phyloP scores from a whole-genome alignment of 176 grass and related monocot genomes.

The Paspalum vaginatum region DNA sequence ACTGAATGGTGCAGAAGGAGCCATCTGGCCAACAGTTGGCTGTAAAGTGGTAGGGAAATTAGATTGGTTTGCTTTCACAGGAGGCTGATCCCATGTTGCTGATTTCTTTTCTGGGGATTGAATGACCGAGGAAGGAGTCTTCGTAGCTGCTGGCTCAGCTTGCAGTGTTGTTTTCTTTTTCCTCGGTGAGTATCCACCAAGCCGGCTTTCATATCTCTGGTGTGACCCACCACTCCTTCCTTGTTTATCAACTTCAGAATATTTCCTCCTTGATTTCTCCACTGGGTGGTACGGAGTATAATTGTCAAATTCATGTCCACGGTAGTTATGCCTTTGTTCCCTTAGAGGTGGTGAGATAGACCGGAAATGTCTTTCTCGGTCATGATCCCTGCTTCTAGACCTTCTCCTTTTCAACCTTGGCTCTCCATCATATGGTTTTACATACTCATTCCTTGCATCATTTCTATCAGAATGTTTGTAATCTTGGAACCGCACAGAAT shows the following conservation, averaged over 20 bases:
- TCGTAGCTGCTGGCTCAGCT: conserved; percentile 42
- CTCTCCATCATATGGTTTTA: conserved; percentile 52
- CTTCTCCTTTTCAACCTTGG: conserved; percentile 80
- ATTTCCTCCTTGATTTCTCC: conserved; percentile 66
- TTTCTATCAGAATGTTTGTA: conserved; percentile 55
- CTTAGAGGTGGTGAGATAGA: conserved; percentile 64
- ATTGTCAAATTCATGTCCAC: conserved; percentile 43
- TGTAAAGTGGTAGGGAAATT: conserved; percentile 51
- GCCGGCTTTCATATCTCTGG: conserved; percentile 59
- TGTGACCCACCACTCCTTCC: conserved; percentile 52
- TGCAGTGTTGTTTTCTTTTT: conserved; percentile 66
- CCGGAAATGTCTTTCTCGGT: conserved; percentile 50
- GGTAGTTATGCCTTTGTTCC: conserved; percentile 53
- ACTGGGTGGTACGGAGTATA: conserved; percentile 36
- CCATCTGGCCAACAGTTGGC: conserved; percentile 42
- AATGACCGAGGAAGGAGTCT: conserved; percentile 35
- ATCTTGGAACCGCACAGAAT: conserved; percentile 46
- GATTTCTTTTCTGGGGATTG: conserved; percentile 68
- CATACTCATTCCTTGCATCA: conserved; percentile 58
- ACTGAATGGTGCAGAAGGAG: conserved; percentile 45
- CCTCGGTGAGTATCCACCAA: conserved; percentile 93
- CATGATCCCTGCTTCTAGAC: conserved; percentile 66
- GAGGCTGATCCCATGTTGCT: conserved; percentile 91
- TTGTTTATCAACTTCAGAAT: conserved; percentile 67
- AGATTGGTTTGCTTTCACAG: conserved; percentile 49